Evolutionary conservation across 2,329 filamentous ascomycete genomes (phyloP).

Genomic region (Nakataea oryzae): DNA sequence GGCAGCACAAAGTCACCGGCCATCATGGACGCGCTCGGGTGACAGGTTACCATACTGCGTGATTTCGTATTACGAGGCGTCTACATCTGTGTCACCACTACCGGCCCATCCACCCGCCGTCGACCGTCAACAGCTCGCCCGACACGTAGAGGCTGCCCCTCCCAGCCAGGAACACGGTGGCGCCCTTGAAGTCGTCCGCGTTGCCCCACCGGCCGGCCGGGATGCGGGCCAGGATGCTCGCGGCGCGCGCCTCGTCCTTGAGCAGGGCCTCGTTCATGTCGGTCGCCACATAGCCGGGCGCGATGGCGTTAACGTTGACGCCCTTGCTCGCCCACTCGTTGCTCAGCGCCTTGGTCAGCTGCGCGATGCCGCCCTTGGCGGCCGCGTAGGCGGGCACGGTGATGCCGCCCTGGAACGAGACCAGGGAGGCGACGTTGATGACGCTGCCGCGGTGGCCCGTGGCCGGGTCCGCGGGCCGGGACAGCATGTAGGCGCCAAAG

Average conservation of each 20-base stretch:
- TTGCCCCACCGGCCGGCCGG: conserved; percentile 55
- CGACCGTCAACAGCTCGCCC: conserved; percentile 72
- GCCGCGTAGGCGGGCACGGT: conserved; percentile 60
- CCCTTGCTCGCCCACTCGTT: conserved; percentile 59
- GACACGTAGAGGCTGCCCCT: conserved; percentile 71
- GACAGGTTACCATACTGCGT: too few relatives aligned
- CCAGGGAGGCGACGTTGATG: conserved; percentile 55
- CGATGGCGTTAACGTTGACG: conserved; percentile 59
- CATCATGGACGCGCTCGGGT: too few relatives aligned
- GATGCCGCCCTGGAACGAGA: conserved; percentile 59
- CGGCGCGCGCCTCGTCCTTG: conserved; percentile 44
- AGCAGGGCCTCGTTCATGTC: conserved; percentile 62
- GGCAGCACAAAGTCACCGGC: too few relatives aligned
- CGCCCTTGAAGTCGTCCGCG: conserved; percentile 71
- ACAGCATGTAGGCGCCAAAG: conserved; percentile 51
- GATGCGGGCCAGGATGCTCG: conserved; percentile 52
- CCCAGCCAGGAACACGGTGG: conserved; percentile 66
- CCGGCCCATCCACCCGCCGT: conserved; percentile 89
- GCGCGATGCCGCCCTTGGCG: conserved; percentile 54
- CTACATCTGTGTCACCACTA: conserved; percentile 19
- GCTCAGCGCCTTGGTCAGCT: conserved; percentile 55
- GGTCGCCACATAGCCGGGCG: conserved; percentile 59
- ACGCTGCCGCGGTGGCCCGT: conserved; percentile 38
- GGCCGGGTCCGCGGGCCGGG: conserved; percentile 15
- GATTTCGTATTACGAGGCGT: too few relatives aligned